Conservation (phyloP, 306 rosid species). For the Lathyrus sativus region DNA sequence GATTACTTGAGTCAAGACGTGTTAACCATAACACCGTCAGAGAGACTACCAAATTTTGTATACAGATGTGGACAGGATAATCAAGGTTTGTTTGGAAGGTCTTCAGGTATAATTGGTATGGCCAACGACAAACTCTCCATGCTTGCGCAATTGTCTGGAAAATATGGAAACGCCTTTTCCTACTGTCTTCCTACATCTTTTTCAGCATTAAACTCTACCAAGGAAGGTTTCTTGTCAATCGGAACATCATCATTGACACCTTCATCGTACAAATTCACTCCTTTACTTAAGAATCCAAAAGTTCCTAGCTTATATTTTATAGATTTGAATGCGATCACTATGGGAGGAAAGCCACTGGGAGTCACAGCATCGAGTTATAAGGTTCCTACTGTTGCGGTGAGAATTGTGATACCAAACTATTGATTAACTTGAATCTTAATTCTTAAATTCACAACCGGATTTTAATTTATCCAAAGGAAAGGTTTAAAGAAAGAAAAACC, state of each 20-base stretch:
- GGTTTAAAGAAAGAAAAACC: no score
- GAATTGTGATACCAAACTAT: no score
- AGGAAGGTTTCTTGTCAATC: conserved; percentile 55
- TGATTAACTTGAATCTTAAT: no score
- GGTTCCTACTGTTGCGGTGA: no score
- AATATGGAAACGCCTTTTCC: conserved; percentile 59
- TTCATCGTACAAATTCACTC: conserved; percentile 56
- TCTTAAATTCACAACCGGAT: no score
- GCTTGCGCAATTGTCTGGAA: conserved; percentile 50
- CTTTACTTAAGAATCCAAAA: conserved; percentile 43
- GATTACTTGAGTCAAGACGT: conserved; percentile 62
- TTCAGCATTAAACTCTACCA: conserved; percentile 33
- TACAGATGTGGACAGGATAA: conserved; percentile 68
- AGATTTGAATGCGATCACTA: no score
- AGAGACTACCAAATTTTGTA: conserved; percentile 43
- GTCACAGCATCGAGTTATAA: no score
- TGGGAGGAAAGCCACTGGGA: no score
- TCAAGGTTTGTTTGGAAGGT: conserved; percentile 59
- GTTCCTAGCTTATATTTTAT: conserved; percentile 47
- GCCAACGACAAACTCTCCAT: no score
- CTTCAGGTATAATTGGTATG: no score
- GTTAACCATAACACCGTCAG: conserved; percentile 43
- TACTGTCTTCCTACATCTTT: conserved; percentile 66
- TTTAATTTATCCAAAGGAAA: no score
- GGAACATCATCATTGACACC: conserved; percentile 48